phyloP scores from a whole-genome alignment of 2,329 filamentous ascomycete genomes.

The Grosmannia serpens region DNA sequence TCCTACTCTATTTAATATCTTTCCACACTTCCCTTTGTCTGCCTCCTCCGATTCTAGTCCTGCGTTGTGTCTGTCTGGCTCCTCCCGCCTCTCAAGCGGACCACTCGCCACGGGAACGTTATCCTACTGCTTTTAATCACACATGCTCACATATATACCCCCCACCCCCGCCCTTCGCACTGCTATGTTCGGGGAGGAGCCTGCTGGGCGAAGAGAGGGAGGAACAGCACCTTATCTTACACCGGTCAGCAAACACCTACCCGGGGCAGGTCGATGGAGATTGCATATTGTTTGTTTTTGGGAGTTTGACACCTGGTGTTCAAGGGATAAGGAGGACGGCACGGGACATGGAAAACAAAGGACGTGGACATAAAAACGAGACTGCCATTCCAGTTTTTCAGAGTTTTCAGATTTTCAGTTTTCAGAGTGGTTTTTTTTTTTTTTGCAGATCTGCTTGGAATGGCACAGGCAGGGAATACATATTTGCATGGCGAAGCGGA shows the following conservation, averaged over 20 bases:
- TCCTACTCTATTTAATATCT: neutral
- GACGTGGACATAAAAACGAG: neutral
- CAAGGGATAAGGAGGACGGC: neutral
- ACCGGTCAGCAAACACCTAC: neutral
- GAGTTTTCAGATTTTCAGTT: neutral
- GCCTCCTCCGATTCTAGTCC: neutral
- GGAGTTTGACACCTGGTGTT: constrained; percentile 1
- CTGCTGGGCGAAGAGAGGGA: neutral
- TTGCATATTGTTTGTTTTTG: neutral
- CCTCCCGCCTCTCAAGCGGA: too few relatives aligned
- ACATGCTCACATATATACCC: neutral
- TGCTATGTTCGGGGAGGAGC: too few relatives aligned
- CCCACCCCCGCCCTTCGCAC: too few relatives aligned
- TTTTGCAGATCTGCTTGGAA: neutral
- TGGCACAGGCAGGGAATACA: neutral
- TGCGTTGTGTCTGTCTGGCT: neutral
- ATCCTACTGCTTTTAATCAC: neutral
- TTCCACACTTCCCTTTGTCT: neutral
- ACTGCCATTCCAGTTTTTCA: neutral
- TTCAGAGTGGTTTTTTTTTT: neutral
- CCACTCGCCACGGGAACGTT: too few relatives aligned
- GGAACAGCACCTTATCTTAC: constrained; percentile 2
- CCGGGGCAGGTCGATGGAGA: neutral
- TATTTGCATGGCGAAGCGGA: neutral
- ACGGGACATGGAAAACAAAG: neutral